Percentiles rank a stretch among this genome's conserved stretches.
Conservation (phyloP, 768 basidiomycete genomes). For the Leccinum rimulosum region DNA sequence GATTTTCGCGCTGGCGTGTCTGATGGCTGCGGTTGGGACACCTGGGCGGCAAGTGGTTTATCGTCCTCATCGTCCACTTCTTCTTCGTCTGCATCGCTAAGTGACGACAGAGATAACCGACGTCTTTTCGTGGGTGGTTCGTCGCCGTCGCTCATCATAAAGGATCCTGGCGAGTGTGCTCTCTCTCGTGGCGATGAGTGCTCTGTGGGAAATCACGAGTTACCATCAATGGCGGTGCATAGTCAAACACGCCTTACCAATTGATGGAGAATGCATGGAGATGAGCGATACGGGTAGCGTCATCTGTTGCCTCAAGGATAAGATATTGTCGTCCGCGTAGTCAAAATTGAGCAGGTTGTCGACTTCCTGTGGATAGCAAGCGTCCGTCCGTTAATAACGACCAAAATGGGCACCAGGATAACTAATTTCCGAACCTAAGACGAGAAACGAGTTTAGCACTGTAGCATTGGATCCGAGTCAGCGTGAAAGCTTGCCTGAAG, state of each 20-base stretch:
- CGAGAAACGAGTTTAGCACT: conserved; percentile 13
- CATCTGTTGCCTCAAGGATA: conserved; percentile 72
- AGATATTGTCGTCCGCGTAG: conserved; percentile 68
- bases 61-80: conserved; percentile 62
- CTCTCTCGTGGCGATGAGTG: conserved; percentile 22
- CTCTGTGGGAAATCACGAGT: conserved; percentile 21
- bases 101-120: conserved; percentile 55
- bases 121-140: conserved; percentile 51
- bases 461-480: neutral
- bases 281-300: conserved; percentile 47
- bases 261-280: conserved; percentile 50
- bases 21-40: conserved; percentile 30
- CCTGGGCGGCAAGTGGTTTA: conserved; percentile 51
- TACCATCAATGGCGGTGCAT: neutral
- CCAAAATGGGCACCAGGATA: conserved; percentile 10
- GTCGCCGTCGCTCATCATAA: conserved; percentile 44
- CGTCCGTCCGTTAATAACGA: conserved; percentile 11
- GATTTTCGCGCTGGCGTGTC: conserved; percentile 33
- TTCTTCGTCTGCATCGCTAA: conserved; percentile 39
- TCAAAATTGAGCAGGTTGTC: conserved; percentile 77
- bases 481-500: conserved; percentile 54
- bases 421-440: conserved; percentile 24
- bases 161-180: conserved; percentile 35
- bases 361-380: conserved; percentile 52
- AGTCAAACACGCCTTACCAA: conserved; percentile 39